Evolutionary conservation across 2,329 filamentous ascomycete genomes (phyloP).

Genomic region (Pseudonectria foliicola): DNA sequence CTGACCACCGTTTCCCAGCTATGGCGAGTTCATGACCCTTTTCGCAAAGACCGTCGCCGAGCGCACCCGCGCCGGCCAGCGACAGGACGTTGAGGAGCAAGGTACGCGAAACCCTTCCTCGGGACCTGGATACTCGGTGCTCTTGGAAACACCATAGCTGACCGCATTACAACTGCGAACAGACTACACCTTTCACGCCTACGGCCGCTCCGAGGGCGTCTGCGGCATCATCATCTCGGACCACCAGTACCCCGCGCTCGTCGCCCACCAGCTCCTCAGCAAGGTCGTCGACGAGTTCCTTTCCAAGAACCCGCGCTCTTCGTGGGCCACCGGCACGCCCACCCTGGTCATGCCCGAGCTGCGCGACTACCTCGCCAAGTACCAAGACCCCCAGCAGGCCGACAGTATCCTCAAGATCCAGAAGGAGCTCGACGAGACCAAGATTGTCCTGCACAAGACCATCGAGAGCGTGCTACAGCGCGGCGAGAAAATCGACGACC

Average conservation of each 20-base stretch:
- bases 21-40: conserved; percentile 68
- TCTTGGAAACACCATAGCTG: conserved; percentile 5
- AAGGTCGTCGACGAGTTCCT: conserved; percentile 87
- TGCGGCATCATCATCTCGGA: conserved; percentile 73
- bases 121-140: background rate
- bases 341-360: conserved; percentile 63
- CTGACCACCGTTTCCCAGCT: conserved; percentile 20
- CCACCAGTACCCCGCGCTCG: conserved; percentile 66
- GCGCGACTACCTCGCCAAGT: conserved; percentile 65
- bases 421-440: conserved; percentile 93
- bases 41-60: conserved; percentile 85
- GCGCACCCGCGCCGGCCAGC: conserved; percentile 70
- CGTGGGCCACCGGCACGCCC: conserved; percentile 52
- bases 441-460: conserved; percentile 94
- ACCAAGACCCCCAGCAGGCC: conserved; percentile 81
- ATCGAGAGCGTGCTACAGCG: conserved; percentile 82
- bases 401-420: conserved; percentile 95
- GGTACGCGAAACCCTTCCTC: conserved; percentile 34
- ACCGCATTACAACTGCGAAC: conserved; percentile 5
- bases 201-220: conserved; percentile 66
- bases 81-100: conserved; percentile 81
- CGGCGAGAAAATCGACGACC: conserved; percentile 91
- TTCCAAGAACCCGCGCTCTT: conserved; percentile 61
- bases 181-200: conserved; percentile 72
- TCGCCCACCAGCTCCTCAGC: conserved; percentile 78